Conservation (phyloP, 192 early-diverging fungal species). For the Coemansia sp. region DNA sequence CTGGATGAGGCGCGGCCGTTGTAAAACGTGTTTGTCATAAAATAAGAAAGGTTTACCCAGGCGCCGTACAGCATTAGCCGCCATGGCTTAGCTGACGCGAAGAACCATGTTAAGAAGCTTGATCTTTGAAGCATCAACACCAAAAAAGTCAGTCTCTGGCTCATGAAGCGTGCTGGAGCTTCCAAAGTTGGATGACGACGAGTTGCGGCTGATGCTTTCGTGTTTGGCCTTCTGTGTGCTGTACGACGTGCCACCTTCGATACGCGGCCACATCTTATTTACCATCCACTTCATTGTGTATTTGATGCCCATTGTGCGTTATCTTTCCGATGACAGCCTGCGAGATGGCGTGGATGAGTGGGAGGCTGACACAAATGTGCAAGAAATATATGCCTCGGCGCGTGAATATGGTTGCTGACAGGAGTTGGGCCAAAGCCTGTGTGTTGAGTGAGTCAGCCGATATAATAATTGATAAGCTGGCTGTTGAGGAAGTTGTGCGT, state of each 20-base stretch:
- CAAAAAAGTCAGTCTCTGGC: conserved; percentile 37
- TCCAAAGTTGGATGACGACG: conserved; percentile 38
- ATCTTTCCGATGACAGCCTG: neutral
- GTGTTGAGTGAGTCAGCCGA: neutral
- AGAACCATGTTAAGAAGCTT: conserved; percentile 51
- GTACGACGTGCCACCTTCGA: conserved; percentile 40
- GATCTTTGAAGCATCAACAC: conserved; percentile 41
- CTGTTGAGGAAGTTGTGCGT: neutral
- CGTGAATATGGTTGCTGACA: neutral
- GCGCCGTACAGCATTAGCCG: conserved; percentile 10
- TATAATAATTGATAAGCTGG: neutral
- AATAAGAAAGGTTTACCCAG: conserved; percentile 11
- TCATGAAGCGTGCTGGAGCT: conserved; percentile 35
- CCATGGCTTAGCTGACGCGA: conserved; percentile 34
- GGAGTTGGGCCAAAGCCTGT: neutral
- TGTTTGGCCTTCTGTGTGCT: conserved; percentile 33
- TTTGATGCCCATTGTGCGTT: conserved; percentile 39
- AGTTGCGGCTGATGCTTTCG: conserved; percentile 37
- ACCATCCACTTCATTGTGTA: conserved; percentile 54
- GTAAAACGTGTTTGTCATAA: conserved; percentile 9
- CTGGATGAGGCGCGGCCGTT: neutral
- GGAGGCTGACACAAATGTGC: neutral
- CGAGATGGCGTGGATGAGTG: neutral
- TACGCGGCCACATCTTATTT: conserved; percentile 54
- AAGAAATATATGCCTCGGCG: neutral